These are phyloP conservation scores for Fermentozyma sake DNA, from an alignment of 1,139 yeast genomes.

Conservation along the genomic window DNA sequence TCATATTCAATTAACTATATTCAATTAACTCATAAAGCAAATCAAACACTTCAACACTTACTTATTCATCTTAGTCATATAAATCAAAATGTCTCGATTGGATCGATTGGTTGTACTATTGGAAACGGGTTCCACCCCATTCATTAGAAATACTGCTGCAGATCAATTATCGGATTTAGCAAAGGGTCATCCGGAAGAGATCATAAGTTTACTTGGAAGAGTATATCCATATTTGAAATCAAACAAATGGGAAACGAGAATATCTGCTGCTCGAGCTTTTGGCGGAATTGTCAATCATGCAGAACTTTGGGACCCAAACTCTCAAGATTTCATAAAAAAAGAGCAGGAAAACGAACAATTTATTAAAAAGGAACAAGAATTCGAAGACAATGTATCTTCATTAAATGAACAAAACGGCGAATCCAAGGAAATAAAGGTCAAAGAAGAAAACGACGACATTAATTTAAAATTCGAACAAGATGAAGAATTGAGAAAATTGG, in stretches of 20 bases:
- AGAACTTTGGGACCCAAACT: constrained; percentile 81
- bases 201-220: constrained; percentile 74
- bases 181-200: constrained; percentile 91
- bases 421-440: constrained; percentile 12
- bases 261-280: constrained; percentile 90
- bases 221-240: constrained; percentile 86
- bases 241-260: constrained; percentile 92
- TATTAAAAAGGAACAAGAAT: constrained; percentile 18
- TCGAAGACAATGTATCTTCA: constrained; percentile 12
- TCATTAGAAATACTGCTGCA: constrained; percentile 94
- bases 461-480: constrained; percentile 41
- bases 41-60: no score
- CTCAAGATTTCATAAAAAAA: constrained; percentile 13
- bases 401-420: constrained; percentile 8
- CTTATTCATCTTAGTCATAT: no score
- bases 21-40: no score
- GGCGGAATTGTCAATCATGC: constrained; percentile 89
- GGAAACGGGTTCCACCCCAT: constrained; percentile 93
- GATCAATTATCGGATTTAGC: constrained; percentile 95
- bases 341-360: constrained; percentile 1
- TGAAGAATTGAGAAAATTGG: constrained; percentile 43
- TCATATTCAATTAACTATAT: no score
- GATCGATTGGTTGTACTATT: constrained; percentile 74
- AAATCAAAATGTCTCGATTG: constrained; percentile 47
- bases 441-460: constrained; percentile 18